These are phyloP conservation scores for Clitopilus passeckerianus DNA, from an alignment of 768 basidiomycete genomes.

Conservation along the genomic window DNA sequence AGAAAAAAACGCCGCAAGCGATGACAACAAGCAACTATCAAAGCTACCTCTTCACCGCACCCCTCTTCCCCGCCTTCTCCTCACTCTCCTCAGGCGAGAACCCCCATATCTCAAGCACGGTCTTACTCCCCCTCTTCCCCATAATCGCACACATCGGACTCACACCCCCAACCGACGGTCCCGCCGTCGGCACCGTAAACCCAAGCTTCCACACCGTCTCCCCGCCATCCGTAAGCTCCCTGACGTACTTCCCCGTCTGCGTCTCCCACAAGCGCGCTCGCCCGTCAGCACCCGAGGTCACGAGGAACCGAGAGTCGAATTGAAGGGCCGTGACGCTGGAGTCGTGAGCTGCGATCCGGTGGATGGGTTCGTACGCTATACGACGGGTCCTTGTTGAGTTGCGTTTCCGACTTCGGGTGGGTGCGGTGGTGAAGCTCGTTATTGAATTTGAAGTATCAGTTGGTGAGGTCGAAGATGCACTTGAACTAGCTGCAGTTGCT, in stretches of 20 bases:
- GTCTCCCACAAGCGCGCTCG: conserved; percentile 72
- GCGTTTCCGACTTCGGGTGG: background rate
- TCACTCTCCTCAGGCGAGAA: background rate
- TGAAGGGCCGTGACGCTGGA: conserved; percentile 84
- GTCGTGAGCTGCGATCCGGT: conserved; percentile 85
- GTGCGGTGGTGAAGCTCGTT: background rate
- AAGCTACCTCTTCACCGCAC: background rate
- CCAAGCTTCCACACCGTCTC: conserved; percentile 88
- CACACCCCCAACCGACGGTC: background rate
- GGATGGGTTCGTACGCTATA: conserved; percentile 33
- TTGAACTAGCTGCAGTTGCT: too few relatives aligned
- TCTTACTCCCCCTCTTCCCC: conserved; percentile 76
- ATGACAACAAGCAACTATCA: background rate
- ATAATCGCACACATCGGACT: conserved; percentile 62
- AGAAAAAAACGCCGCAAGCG: background rate
- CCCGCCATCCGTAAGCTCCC: conserved; percentile 73
- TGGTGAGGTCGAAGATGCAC: too few relatives aligned
- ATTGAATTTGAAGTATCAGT: conserved; percentile 3
- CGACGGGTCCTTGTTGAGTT: conserved; percentile 1
- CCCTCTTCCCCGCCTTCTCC: background rate
- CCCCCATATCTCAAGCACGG: conserved; percentile 80
- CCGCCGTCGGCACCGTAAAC: conserved; percentile 36
- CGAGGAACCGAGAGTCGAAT: conserved; percentile 76
- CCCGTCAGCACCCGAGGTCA: conserved; percentile 85
- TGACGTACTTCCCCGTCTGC: conserved; percentile 58